Evolutionary conservation across 352 stramenopile genomes (phyloP), one percentile per base, ranked within the genome.

Genomic region (Pythium pyrilobum): DNA sequence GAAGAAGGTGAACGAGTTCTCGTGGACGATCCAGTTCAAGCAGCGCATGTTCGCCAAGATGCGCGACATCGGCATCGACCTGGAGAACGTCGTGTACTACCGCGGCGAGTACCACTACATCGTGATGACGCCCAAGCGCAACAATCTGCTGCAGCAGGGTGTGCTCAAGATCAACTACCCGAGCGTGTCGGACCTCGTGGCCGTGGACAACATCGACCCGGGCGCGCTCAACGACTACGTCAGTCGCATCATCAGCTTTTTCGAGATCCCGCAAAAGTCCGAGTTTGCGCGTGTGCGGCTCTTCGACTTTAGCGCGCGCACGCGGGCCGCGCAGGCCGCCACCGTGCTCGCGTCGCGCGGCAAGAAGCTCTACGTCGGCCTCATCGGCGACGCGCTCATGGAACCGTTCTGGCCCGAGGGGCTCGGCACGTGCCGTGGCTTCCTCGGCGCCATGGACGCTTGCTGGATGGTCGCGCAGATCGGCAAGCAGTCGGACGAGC

Each of bases 31-130:
- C 42, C 81, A 92, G 68, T 92, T 89, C 67, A 92, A 92, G 61
- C 76, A 92, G 64, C 69, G 85, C 52, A 74, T 89, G 66, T 92
- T 92, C 53, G 79, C 72, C 12, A 79, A 87, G 66, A 81, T 92
- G 70, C 72, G 74, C 34, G 77, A 77, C 13, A 71, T 81, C 18
- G 80, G 76, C 33, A 70, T 94, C 21, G 78, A 91, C 54, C 56
- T 91, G 12, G 83, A 94, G 66, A 91, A 91, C 49, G 76, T 91
- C 34, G 83, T 92, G 62, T 94, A 94, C 68, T 90, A 92, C 63
- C 77, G 80, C 21, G 83, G 82, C 32, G 79, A 89, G 52, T 88
- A 89, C 69, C 83, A 94, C 63, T 94, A 94, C 64, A 60, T 94
- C 28, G 83, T 94, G 9, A 90, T 90, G 77, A 92, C 83, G 6